Conservation (phyloP, 2,329 filamentous ascomycete species). For the Didymella pinodella region DNA sequence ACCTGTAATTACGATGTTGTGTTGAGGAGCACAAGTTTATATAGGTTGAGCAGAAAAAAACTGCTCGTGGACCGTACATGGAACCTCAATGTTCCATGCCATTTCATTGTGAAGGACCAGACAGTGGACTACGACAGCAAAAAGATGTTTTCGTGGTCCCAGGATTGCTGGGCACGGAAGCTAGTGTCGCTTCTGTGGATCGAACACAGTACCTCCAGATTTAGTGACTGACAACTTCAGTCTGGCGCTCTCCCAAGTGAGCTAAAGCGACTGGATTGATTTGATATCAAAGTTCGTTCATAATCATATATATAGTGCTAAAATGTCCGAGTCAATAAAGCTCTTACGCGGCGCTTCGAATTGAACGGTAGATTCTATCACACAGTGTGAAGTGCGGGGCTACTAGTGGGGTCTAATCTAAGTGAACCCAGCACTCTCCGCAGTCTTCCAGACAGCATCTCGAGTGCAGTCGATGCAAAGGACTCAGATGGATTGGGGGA, state of each 20-base stretch:
- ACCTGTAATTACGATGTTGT: no score
- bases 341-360: no score
- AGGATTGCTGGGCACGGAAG: conserved; percentile 16
- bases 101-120: no score
- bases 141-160: conserved; percentile 18
- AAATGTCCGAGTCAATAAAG: no score
- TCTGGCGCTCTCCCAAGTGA: conserved; percentile 27
- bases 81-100: no score
- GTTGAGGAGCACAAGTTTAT: no score
- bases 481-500: neutral
- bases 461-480: neutral
- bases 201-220: conserved; percentile 27
- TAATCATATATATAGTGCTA: no score
- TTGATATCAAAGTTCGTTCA: neutral
- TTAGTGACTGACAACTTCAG: conserved; percentile 26
- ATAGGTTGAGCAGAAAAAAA: no score
- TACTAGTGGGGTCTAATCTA: neutral
- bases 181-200: conserved; percentile 25
- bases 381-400: neutral
- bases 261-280: conserved; percentile 24
- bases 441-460: neutral
- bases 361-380: no score
- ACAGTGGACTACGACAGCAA: no score
- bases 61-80: no score
- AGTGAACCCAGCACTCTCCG: neutral